phyloP scores from a whole-genome alignment of 75 land plant genomes.

The Adiantum capillusveneris region DNA sequence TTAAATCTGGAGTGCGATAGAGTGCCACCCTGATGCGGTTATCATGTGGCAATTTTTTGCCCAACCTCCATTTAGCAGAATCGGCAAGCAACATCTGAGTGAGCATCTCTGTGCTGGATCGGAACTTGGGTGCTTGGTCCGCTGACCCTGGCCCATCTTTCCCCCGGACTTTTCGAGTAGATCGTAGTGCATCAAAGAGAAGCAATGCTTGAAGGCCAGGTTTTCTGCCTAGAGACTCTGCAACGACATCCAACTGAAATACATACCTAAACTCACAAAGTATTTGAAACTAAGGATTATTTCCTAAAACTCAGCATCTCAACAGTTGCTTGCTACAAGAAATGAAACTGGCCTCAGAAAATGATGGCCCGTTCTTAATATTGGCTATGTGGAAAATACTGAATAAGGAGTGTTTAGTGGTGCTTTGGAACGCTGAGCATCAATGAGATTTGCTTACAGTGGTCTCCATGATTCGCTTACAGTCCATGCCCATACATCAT shows the following conservation, averaged over 20 bases:
- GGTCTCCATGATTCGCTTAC: too few species aligned
- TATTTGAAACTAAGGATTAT: not conserved
- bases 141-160: conserved; percentile 1
- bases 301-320: not conserved
- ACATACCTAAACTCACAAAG: not conserved
- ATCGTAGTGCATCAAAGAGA: conserved; percentile 28
- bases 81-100: conserved; percentile 16
- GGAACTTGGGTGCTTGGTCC: not conserved
- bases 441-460: too few species aligned
- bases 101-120: conserved; percentile 27
- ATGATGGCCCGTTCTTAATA: not conserved
- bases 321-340: too few species aligned
- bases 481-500: too few species aligned
- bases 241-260: conserved; percentile 35
- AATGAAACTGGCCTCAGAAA: too few species aligned
- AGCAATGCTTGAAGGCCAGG: conserved; percentile 21
- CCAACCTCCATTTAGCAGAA: conserved; percentile 11
- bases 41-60: not conserved
- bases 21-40: conserved; percentile 10
- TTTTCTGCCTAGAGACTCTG: conserved; percentile 17
- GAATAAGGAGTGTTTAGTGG: too few species aligned
- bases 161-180: conserved; percentile 11
- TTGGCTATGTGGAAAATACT: not conserved
- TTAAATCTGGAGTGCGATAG: conserved; percentile 24
- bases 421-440: too few species aligned